A percentile compares a stretch with the other conserved stretches of the same genome.
These are phyloP conservation scores for Handroanthus guayacan DNA, from an alignment of 257 asterid species.

Conservation along the genomic window DNA sequence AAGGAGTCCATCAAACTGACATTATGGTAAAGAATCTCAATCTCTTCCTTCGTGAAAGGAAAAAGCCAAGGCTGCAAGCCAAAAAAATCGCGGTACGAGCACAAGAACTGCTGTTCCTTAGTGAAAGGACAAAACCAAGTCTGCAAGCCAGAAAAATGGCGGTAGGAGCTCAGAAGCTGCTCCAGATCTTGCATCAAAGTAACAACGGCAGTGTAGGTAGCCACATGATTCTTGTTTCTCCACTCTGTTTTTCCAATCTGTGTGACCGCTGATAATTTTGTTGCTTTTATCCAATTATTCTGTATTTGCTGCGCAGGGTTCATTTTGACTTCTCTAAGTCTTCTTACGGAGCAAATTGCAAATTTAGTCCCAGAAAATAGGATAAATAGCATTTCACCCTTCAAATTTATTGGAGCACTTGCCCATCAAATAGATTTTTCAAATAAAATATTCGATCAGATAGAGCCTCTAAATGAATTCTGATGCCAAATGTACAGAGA, in stretches of 20 bases:
- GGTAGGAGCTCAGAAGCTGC: not conserved
- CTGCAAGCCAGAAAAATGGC: not conserved
- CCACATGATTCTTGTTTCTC: not conserved
- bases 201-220: not conserved
- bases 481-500: no score
- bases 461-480: no score
- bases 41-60: not conserved
- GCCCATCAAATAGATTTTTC: no score
- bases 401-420: no score
- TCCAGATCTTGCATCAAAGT: constrained; percentile 11
- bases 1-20: not conserved
- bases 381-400: no score
- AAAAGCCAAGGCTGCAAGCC: not conserved
- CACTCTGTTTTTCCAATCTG: not conserved
- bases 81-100: not conserved
- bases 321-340: no score
- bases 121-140: not conserved
- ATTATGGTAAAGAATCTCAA: not conserved
- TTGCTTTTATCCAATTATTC: no score
- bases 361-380: no score
- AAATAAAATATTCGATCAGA: no score
- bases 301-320: no score
- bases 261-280: no score
- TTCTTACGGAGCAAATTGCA: no score
- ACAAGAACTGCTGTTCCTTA: not conserved